Evolutionary conservation across 495 filamentous ascomycete species (phyloP).

Genomic region (Aeminium ludgeri): DNA sequence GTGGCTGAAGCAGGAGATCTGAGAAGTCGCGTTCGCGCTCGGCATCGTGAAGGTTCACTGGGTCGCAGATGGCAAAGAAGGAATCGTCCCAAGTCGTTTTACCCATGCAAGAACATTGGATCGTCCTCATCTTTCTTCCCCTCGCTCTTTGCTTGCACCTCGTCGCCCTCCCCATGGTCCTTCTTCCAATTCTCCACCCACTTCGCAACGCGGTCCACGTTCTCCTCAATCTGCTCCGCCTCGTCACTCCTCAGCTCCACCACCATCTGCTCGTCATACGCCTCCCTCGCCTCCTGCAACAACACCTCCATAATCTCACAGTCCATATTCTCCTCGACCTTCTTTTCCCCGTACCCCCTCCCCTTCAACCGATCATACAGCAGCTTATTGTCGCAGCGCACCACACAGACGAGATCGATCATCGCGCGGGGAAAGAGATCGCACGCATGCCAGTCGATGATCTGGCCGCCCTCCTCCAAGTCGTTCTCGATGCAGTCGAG

Average conservation of each 20-base stretch:
- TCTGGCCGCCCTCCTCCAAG: slow-evolving; percentile 59
- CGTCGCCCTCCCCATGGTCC: slow-evolving; percentile 30
- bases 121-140: slow-evolving; percentile 13
- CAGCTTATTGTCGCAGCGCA: slow-evolving; percentile 59
- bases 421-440: slow-evolving; percentile 86
- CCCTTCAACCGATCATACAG: slow-evolving; percentile 72
- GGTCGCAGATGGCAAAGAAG: background rate
- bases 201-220: slow-evolving; percentile 62
- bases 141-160: slow-evolving; percentile 6
- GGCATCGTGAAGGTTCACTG: no score
- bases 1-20: slow-evolving; percentile 45
- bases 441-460: slow-evolving; percentile 98
- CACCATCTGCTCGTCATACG: slow-evolving; percentile 75
- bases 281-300: slow-evolving; percentile 72
- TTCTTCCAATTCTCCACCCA: slow-evolving; percentile 75
- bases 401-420: slow-evolving; percentile 89
- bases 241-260: slow-evolving; percentile 77
- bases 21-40: background rate
- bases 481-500: slow-evolving; percentile 79
- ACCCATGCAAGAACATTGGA: slow-evolving; percentile 16
- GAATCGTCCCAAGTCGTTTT: background rate
- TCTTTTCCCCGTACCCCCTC: slow-evolving; percentile 64
- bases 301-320: slow-evolving; percentile 95
- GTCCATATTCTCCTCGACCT: slow-evolving; percentile 91
- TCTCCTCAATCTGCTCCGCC: slow-evolving; percentile 68